Evolutionary conservation across 352 stramenopile species (phyloP).

Genomic region (Phytophthora ramorum): DNA sequence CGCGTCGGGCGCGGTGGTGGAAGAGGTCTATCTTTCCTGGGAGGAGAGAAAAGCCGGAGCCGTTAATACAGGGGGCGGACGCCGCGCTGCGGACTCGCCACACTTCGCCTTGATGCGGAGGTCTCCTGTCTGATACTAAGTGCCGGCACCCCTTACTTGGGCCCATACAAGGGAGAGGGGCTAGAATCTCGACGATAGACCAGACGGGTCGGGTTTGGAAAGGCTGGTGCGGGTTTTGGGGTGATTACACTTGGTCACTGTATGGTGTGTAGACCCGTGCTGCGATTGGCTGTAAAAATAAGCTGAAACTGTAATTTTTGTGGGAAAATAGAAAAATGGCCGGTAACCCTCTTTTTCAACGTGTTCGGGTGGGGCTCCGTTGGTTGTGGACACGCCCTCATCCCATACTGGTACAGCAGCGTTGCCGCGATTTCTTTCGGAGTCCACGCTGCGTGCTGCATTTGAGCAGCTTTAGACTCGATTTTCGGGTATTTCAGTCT

Average conservation of each 20-base stretch:
- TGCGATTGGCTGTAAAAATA: neutral
- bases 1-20: neutral
- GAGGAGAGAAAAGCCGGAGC: slow-evolving; percentile 1
- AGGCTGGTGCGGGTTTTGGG: neutral
- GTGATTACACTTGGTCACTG: neutral
- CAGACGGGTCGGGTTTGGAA: slow-evolving; percentile 6
- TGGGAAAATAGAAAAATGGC: slow-evolving; percentile 29
- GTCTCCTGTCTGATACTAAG: slow-evolving; percentile 47
- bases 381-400: too few species aligned
- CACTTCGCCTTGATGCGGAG: slow-evolving; percentile 22
- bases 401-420: too few species aligned
- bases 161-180: slow-evolving; percentile 33
- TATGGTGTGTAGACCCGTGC: neutral
- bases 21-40: slow-evolving; percentile 20
- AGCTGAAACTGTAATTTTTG: slow-evolving; percentile 9
- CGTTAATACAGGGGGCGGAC: slow-evolving; percentile 5
- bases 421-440: too few species aligned
- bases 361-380: neutral
- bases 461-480: neutral
- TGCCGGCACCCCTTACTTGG: neutral
- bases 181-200: neutral
- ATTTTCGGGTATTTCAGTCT: neutral
- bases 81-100: slow-evolving; percentile 7
- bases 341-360: slow-evolving; percentile 7
- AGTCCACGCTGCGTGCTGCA: neutral